Evolutionary conservation across 345 rosid species (phyloP).

Genomic region (Linum trigynum): DNA sequence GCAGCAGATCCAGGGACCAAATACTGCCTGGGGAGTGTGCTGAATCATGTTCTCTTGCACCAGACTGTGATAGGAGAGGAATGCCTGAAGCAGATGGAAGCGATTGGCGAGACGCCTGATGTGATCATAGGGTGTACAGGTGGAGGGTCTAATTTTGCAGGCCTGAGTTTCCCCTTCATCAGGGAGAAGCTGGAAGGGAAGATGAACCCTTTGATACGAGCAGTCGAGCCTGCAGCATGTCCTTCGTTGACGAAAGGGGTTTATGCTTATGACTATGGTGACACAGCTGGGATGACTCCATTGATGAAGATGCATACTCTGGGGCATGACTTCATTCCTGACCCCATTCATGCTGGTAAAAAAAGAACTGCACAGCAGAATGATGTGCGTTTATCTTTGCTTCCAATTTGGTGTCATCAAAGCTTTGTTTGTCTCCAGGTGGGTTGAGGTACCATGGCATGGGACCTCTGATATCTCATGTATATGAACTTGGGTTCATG

Average conservation of each 20-base stretch:
- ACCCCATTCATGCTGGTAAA: conserved; percentile 92
- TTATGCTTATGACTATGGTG: conserved; percentile 83
- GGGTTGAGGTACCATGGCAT: conserved; percentile 93
- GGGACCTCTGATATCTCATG: conserved; percentile 85
- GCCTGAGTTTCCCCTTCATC: conserved; percentile 85
- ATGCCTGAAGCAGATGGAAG: conserved; percentile 76
- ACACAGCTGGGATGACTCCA: conserved; percentile 86
- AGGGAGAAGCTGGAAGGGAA: conserved; percentile 79
- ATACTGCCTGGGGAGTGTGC: conserved; percentile 83
- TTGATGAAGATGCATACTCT: conserved; percentile 99
- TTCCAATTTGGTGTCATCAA: not conserved
- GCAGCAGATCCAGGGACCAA: conserved; percentile 58
- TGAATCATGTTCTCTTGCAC: conserved; percentile 88
- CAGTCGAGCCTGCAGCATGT: conserved; percentile 87
- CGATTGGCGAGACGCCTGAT: conserved; percentile 71
- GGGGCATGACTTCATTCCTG: conserved; percentile 93
- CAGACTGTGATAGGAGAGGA: conserved; percentile 94
- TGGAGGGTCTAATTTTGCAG: conserved; percentile 93
- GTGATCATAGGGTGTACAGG: conserved; percentile 90
- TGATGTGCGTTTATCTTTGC: too few relatives aligned
- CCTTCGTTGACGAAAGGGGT: conserved; percentile 84
- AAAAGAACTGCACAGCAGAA: too few relatives aligned
- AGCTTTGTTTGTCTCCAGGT: conserved; percentile 31
- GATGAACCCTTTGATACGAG: conserved; percentile 68
- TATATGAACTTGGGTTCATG: conserved; percentile 71